Evolutionary conservation across 495 filamentous ascomycete genomes (phyloP).

Genomic region (Daldinia decipiens): DNA sequence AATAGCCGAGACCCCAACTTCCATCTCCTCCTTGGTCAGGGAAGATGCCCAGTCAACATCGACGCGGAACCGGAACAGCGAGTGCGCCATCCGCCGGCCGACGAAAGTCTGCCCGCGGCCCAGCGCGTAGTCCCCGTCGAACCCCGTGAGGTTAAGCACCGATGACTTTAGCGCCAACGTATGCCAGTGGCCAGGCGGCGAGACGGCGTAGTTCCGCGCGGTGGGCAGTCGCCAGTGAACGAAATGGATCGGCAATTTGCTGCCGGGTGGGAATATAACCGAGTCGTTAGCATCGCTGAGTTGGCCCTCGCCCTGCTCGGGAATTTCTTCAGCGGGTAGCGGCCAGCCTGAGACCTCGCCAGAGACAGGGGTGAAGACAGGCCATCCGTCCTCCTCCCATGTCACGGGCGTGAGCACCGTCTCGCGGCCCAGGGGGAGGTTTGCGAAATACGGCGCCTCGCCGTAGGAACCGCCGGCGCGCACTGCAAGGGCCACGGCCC

Average conservation of each 20-base stretch:
- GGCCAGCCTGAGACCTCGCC: too few species aligned
- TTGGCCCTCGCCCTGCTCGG: not conserved
- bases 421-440: constrained; percentile 42
- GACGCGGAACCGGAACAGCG: not conserved
- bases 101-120: not conserved
- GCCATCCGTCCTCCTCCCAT: not conserved
- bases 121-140: not conserved
- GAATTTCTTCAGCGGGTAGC: not conserved
- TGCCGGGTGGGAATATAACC: not conserved
- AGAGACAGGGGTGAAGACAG: not conserved
- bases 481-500: not conserved
- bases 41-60: not conserved
- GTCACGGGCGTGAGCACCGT: constrained; percentile 36
- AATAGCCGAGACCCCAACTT: not conserved
- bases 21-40: not conserved
- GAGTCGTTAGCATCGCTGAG: not conserved
- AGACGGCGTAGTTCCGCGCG: not conserved
- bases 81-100: not conserved
- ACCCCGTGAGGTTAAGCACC: not conserved
- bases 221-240: not conserved
- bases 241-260: not conserved
- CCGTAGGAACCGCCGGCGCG: constrained; percentile 1
- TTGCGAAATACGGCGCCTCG: constrained; percentile 10
- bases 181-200: not conserved
- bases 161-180: not conserved